Base-by-base conservation (phyloP, 495 filamentous ascomycete genomes). In the Penicillium canariense region DNA sequence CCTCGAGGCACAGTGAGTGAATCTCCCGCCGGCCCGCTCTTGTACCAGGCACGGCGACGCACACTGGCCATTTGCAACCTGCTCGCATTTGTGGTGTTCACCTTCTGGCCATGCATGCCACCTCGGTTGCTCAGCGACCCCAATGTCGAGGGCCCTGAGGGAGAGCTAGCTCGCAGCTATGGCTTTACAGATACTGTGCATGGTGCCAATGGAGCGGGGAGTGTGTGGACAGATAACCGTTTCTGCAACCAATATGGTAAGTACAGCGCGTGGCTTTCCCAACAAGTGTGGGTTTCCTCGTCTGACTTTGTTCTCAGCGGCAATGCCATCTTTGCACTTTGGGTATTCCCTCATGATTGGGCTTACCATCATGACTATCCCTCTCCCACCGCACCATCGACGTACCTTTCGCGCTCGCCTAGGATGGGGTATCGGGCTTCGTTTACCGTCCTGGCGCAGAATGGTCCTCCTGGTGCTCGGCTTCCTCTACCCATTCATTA, bases 321-420 rank as follows among this genome's bases (percentile, higher is more conserved):
- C 88, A 14, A 91, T 91, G 88, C 88, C 88, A 6, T 85, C 84
- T 14, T 78, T 91, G 56, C 87, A 91, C 64, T 91, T 91, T 66
- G 88, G 87, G 10, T 91, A 90, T 61, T 85, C 87, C 5, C 81
- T 91, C 28, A 80, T 88, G 65, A 85, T 91, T 55, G 88, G 88
- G 12, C 69, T 85, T 15, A 89, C 87, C 0, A 79, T 90, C 51
- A 76, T 82, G 67, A 70, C 69, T 20, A 76, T 83, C 31, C 79
- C 79, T 25, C 69, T 81, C 18, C 68, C 70, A 27, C 60, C 63
- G 10, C 68, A 69, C 22, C 68, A 75, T 35, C 68, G 60, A 39
- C 62, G 67, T 15, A 50, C 58, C 22, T 32, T 63, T 20, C 58
- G 58, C 27, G 45, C 59, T 49, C 60, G 66, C 8, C 46, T 66